A percentile compares a stretch with the other conserved stretches of the same genome.
Evolutionary conservation across 2,329 filamentous ascomycete genomes (phyloP).

Genomic region (Penicillium janthinellum): DNA sequence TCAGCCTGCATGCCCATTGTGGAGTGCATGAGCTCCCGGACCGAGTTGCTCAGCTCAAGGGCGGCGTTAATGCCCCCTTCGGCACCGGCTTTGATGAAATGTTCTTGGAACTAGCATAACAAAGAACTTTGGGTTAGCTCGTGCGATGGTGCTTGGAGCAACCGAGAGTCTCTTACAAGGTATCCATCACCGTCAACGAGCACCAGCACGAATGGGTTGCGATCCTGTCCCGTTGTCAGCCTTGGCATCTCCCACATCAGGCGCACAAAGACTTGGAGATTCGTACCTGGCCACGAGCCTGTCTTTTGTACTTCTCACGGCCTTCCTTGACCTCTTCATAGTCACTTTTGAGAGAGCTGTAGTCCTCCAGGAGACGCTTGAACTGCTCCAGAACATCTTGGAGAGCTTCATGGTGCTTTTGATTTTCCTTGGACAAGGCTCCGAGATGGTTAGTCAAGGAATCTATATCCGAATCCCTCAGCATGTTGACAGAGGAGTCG

Average conservation of each 20-base stretch:
- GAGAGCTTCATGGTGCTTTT: conserved; percentile 34
- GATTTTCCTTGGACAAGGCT: conserved; percentile 26
- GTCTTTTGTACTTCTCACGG: conserved; percentile 58
- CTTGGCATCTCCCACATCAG: background rate
- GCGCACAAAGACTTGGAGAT: background rate
- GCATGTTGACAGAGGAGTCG: conserved; percentile 19
- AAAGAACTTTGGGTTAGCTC: conserved; percentile 44
- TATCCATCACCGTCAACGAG: conserved; percentile 66
- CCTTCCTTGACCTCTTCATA: conserved; percentile 59
- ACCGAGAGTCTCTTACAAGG: conserved; percentile 30
- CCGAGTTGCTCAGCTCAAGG: conserved; percentile 53
- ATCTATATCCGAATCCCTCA: conserved; percentile 31
- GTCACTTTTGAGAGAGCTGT: conserved; percentile 58
- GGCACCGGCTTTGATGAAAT: conserved; percentile 50
- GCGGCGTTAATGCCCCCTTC: conserved; percentile 61
- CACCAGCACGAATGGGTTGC: conserved; percentile 62
- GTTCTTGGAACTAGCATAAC: conserved; percentile 63
- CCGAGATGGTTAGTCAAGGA: conserved; percentile 23
- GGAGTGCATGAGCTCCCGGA: conserved; percentile 50
- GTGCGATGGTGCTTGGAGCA: conserved; percentile 51
- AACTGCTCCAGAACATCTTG: conserved; percentile 44
- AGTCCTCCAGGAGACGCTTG: conserved; percentile 53
- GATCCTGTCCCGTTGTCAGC: conserved; percentile 38
- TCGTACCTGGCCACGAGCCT: conserved; percentile 49
- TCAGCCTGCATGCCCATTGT: conserved; percentile 51